Evolutionary conservation across 1,284 basidiomycete genomes (phyloP), one percentile per base, ranked within the genome.

Genomic region (Fomitiporia mediterranea): DNA sequence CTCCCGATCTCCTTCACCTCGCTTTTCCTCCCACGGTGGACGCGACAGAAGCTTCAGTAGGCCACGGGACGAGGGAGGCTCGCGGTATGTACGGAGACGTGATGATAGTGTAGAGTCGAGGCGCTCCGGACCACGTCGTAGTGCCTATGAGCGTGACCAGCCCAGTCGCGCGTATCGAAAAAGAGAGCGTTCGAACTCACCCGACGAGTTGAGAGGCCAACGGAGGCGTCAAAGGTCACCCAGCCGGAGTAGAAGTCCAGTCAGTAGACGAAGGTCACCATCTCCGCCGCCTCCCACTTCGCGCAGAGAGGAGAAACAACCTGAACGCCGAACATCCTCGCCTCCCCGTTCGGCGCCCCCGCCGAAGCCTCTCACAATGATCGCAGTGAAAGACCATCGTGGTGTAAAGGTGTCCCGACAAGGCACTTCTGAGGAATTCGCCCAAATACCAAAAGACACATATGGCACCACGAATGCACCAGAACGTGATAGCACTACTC

Each of bases 51-150:
- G 55, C 17, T 15, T 5, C 2, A 42, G 48, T 9, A 25, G 30
- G 49, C 1, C 30, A 17, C 19, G 55, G 30, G 34, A 38, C 30
- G 23, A 44, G 1, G 21, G 21, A 34, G 21, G 34, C 47, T 35
- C 25, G 5, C 51, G 35, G 21, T 25, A 17, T n/a, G 25, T 17
- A 13, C 34, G 25, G 15, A 25, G 30, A 40, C 50, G 56, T 25
- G 56, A 48, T 37, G 42, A 48, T 4, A 53, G 56, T 27, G 34
- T 40, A 11, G 55, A 51, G 17, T 57, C 56, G 4, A 44, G 46
- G 37, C 55, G 49, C 15, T 56, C 54, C 9, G 38, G 39, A 13
- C 11, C 38, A 1, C 49, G 40, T 19, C 37, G 54, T 1, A 49
- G 42, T n/a, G 40, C 19, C 5, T 44, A 53, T 17, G 54, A 56